Conservation (phyloP, 2,329 filamentous ascomycete species). For the Hypoxylon sp. region DNA sequence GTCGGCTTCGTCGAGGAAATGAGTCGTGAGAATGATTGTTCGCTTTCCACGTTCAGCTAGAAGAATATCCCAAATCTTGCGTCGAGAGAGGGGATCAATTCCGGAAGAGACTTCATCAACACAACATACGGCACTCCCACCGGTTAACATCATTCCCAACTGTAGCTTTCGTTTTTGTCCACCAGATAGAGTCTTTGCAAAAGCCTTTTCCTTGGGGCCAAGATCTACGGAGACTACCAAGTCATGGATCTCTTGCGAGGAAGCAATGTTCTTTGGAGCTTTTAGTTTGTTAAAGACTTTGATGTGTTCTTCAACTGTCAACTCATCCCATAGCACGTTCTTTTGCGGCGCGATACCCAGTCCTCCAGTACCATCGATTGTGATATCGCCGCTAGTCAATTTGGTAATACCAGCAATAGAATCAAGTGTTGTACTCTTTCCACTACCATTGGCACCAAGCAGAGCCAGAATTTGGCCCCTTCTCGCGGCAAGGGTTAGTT, state of each 20-base stretch:
- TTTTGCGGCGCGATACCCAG: conserved; percentile 91
- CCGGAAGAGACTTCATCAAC: conserved; percentile 92
- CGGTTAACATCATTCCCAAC: conserved; percentile 93
- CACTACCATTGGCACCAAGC: conserved; percentile 87
- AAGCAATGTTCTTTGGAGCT: conserved; percentile 63
- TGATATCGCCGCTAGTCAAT: conserved; percentile 78
- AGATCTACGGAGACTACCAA: conserved; percentile 79
- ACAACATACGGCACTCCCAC: conserved; percentile 86
- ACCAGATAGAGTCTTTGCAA: conserved; percentile 81
- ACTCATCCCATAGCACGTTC: conserved; percentile 90
- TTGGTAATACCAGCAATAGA: conserved; percentile 84
- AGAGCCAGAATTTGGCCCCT: conserved; percentile 87
- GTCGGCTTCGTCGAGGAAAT: conserved; percentile 94
- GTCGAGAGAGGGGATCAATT: conserved; percentile 82
- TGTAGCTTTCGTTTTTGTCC: conserved; percentile 94
- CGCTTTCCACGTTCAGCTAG: conserved; percentile 82
- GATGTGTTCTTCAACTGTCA: conserved; percentile 88
- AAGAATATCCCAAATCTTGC: conserved; percentile 95
- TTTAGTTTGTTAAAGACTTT: conserved; percentile 86
- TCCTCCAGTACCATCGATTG: conserved; percentile 78
- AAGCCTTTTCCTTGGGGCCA: conserved; percentile 74
- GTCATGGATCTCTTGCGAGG: conserved; percentile 65
- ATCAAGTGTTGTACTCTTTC: conserved; percentile 90
- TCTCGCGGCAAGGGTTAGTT: conserved; percentile 74
- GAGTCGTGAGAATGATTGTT: conserved; percentile 88